phyloP scores from a whole-genome alignment of 495 filamentous ascomycete species.

The Aspergillus wentii region DNA sequence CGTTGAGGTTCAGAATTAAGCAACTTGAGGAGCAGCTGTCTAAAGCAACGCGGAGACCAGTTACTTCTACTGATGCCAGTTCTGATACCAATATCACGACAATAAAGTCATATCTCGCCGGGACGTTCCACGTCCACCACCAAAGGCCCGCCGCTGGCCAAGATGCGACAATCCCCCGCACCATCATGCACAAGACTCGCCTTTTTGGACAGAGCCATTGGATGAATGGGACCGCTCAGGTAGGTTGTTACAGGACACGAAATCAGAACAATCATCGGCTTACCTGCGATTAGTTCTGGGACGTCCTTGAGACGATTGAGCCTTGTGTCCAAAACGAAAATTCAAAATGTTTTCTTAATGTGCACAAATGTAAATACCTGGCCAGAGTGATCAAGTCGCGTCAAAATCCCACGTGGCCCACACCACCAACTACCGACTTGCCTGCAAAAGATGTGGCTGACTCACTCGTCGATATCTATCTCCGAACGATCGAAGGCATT shows the following conservation, averaged over 20 bases:
- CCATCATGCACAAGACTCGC: slow-evolving; percentile 48
- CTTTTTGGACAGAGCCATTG: slow-evolving; percentile 54
- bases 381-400: slow-evolving; percentile 40
- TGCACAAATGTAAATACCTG: slow-evolving; percentile 44
- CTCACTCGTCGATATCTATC: slow-evolving; percentile 30
- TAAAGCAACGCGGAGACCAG: slow-evolving; percentile 6
- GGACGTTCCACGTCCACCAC: slow-evolving; percentile 21
- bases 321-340: slow-evolving; percentile 31
- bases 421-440: slow-evolving; percentile 23
- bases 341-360: slow-evolving; percentile 20
- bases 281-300: slow-evolving; percentile 28
- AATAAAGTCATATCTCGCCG: slow-evolving; percentile 16
- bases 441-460: slow-evolving; percentile 43
- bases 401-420: slow-evolving; percentile 37
- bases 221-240: slow-evolving; percentile 39
- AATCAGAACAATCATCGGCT: slow-evolving; percentile 3
- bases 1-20: slow-evolving; percentile 29
- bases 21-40: slow-evolving; percentile 44
- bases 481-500: slow-evolving; percentile 39
- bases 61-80: slow-evolving; percentile 7
- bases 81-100: slow-evolving; percentile 22
- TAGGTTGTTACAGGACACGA: slow-evolving; percentile 15
- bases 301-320: slow-evolving; percentile 33
- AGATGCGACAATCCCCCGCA: slow-evolving; percentile 21
- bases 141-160: slow-evolving; percentile 17